These are phyloP conservation scores for Leersia perrieri DNA, from an alignment of 176 grass and related monocot genomes.

Conservation along the genomic window DNA sequence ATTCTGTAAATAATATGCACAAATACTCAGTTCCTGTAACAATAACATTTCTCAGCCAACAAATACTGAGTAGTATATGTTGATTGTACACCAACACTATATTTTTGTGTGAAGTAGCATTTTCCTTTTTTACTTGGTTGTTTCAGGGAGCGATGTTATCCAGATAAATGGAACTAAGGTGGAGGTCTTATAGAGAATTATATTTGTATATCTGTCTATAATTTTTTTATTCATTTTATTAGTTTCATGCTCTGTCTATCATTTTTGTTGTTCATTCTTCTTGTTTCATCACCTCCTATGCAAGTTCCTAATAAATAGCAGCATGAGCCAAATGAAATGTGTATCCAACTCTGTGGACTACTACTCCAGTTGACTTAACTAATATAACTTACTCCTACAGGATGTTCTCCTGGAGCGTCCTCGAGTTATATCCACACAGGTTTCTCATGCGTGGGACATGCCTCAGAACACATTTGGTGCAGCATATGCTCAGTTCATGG, in stretches of 20 bases:
- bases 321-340: neutral
- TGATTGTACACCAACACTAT: neutral
- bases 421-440: constrained; percentile 71
- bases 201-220: neutral
- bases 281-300: neutral
- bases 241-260: too few species aligned
- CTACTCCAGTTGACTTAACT: neutral
- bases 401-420: constrained; percentile 79
- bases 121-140: neutral
- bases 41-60: neutral
- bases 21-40: neutral
- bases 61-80: neutral
- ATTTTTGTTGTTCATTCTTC: neutral
- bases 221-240: neutral
- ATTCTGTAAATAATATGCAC: neutral
- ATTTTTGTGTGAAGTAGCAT: neutral
- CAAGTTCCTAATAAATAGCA: neutral
- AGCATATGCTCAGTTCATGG: constrained; percentile 92
- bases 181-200: neutral
- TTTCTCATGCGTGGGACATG: constrained; percentile 85
- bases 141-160: neutral
- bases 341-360: neutral
- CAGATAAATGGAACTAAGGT: neutral
- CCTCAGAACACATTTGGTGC: constrained; percentile 84
- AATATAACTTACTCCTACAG: constrained; percentile 40